Evolutionary conservation across 208 protist species (phyloP), one percentile per base, ranked within the genome.

Genomic region (Trypanosoma vivax): DNA sequence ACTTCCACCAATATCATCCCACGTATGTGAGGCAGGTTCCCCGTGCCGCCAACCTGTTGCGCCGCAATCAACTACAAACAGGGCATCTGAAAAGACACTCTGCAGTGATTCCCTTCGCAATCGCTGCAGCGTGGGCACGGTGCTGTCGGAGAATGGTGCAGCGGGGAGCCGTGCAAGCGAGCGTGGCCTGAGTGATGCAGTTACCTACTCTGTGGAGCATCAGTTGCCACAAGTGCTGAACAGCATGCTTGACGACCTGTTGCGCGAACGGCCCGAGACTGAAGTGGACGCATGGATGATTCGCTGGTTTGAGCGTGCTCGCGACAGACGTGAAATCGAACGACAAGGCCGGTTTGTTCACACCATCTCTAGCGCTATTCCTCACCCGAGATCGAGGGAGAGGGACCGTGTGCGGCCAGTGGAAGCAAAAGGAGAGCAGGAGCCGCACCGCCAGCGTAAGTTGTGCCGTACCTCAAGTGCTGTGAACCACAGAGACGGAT

Each of bases 281-380:
- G 53, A 54, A 21, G 53, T 72, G 27, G 61, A 60, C 14, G 28
- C 5, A 29, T 76, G 70, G 70, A 68, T 72, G 39, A 28, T 59
- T 13, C 49, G 16, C 2, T 76, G 70, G 70, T 76, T 76, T 50
- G 50, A 66, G 42, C 11, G 28, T 11, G 48, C 34, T 18, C 53
- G 48, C 19, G 30, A 42, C n/a, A 30, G 39, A 29, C 5, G 46
- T 31, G 6, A 28, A 25, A 27, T 9, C 4, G 10, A 29, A 29
- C 16, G n/a, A n/a, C n/a, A n/a, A n/a, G n/a, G n/a, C n/a, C n/a
- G n/a, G n/a, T n/a, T n/a, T n/a, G n/a, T n/a, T n/a, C n/a, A n/a
- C n/a, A n/a, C n/a, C n/a, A n/a, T n/a, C n/a, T n/a, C n/a, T n/a
- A n/a, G n/a, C n/a, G n/a, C n/a, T n/a, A n/a, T n/a, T n/a, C n/a